These are phyloP conservation scores for Pilasporangium apinafurcum DNA, from an alignment of 352 stramenopile species.

Conservation along the genomic window DNA sequence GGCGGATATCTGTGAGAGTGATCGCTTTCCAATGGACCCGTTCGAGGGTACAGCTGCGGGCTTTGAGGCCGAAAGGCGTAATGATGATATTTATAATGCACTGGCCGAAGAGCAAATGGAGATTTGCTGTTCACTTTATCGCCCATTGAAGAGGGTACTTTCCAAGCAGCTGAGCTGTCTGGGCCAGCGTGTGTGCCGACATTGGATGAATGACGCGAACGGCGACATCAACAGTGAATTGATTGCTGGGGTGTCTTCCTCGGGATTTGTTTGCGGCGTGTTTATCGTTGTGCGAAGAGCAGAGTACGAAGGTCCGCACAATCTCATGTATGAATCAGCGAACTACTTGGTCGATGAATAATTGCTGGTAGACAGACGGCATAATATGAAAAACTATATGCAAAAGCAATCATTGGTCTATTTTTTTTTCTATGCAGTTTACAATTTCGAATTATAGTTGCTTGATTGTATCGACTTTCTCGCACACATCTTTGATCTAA, in stretches of 20 bases:
- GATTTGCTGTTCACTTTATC: constrained; percentile 26
- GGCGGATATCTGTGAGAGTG: constrained; percentile 45
- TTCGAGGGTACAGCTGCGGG: constrained; percentile 24
- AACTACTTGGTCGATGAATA: no score
- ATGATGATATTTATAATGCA: constrained; percentile 47
- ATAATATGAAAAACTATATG: no score
- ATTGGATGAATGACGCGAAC: constrained; percentile 37
- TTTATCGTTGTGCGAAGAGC: constrained; percentile 24
- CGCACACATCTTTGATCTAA: no score
- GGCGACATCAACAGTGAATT: constrained; percentile 27
- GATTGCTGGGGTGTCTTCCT: constrained; percentile 20
- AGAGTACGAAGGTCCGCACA: constrained; percentile 5
- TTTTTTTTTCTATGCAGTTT: no score
- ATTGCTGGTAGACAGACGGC: no score
- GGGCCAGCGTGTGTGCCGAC: constrained; percentile 27
- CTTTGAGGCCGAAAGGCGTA: constrained; percentile 32
- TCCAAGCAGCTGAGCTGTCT: constrained; percentile 6
- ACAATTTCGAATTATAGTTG: no score
- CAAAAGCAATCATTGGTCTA: no score
- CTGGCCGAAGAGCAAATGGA: constrained; percentile 27
- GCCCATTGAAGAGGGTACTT: constrained; percentile 25
- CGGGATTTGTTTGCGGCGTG: constrained; percentile 30
- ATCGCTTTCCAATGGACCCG: constrained; percentile 34
- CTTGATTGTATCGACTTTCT: no score
- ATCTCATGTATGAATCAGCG: no score